Percentiles rank a stretch among this genome's conserved stretches.
Conservation (phyloP, 202 grass and related monocot species). For the Saccharum hybrid region DNA sequence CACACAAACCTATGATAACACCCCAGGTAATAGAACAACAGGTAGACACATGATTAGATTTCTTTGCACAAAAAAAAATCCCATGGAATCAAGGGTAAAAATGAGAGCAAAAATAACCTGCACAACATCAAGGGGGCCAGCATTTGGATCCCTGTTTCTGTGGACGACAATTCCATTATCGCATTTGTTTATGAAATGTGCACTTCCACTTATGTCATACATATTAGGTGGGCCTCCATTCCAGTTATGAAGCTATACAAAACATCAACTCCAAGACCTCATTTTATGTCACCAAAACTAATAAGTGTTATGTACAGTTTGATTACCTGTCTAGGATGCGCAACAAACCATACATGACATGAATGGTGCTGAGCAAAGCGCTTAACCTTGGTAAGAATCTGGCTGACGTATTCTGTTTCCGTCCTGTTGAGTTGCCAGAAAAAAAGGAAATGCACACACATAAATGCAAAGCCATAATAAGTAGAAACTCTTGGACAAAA, state of each 20-base stretch:
- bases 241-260: slow-evolving; percentile 72
- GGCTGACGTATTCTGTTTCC: slow-evolving; percentile 97
- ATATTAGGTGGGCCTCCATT: slow-evolving; percentile 72
- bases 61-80: not conserved
- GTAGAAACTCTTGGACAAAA: slow-evolving; percentile 12
- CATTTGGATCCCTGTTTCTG: slow-evolving; percentile 69
- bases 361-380: slow-evolving; percentile 96
- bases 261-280: slow-evolving; percentile 19
- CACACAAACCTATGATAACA: slow-evolving; percentile 70
- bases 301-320: slow-evolving; percentile 14
- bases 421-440: slow-evolving; percentile 55
- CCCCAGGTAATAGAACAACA: slow-evolving; percentile 16
- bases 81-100: not conserved
- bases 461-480: not conserved
- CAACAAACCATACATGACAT: slow-evolving; percentile 99
- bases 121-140: slow-evolving; percentile 75
- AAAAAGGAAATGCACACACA: slow-evolving; percentile 25
- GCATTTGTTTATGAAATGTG: slow-evolving; percentile 99
- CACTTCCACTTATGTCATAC: slow-evolving; percentile 97
- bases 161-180: slow-evolving; percentile 97
- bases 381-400: slow-evolving; percentile 91
- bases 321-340: slow-evolving; percentile 94
- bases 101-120: slow-evolving; percentile 49
- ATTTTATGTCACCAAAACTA: slow-evolving; percentile 5
- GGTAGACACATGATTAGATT: not conserved